These are phyloP conservation scores for Cutaneotrichosporon daszewskae DNA, from an alignment of 1,284 basidiomycete species.

Conservation along the genomic window DNA sequence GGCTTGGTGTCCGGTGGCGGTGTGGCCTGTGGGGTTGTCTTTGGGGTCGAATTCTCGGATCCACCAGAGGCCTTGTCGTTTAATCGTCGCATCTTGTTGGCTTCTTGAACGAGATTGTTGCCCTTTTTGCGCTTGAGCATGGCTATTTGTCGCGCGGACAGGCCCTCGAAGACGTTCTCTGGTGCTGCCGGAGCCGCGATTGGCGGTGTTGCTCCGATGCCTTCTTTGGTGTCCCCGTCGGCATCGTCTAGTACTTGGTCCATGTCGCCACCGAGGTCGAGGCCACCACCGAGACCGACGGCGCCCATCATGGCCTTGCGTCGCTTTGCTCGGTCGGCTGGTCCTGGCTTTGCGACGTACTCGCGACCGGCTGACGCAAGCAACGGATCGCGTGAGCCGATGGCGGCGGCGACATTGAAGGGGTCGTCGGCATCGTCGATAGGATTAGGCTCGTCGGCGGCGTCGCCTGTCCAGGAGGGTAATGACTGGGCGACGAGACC, in stretches of 20 bases:
- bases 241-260: slow-evolving; percentile 40
- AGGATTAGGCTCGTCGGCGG: slow-evolving; percentile 12
- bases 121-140: slow-evolving; percentile 49
- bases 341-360: slow-evolving; percentile 36
- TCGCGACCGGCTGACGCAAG: slow-evolving; percentile 43
- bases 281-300: slow-evolving; percentile 38
- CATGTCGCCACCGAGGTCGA: slow-evolving; percentile 36
- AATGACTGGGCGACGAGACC: slow-evolving; percentile 33
- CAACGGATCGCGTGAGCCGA: slow-evolving; percentile 23
- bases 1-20: slow-evolving; percentile 9
- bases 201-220: slow-evolving; percentile 14
- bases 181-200: slow-evolving; percentile 18
- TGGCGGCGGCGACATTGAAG: slow-evolving; percentile 22
- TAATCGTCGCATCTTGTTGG: slow-evolving; percentile 42
- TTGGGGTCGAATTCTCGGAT: slow-evolving; percentile 5
- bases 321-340: slow-evolving; percentile 37
- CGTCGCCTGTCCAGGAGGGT: slow-evolving; percentile 6
- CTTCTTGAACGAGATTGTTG: slow-evolving; percentile 41
- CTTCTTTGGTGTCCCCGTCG: slow-evolving; percentile 21
- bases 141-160: slow-evolving; percentile 46
- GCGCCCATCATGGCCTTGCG: slow-evolving; percentile 44
- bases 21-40: slow-evolving; percentile 10
- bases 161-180: slow-evolving; percentile 41
- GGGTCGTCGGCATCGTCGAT: slow-evolving; percentile 11
- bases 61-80: slow-evolving; percentile 24